A percentile compares a stretch with the other conserved stretches of the same genome.
Conservation (phyloP, 202 grass and related monocot genomes). For the Panicum hallii region DNA sequence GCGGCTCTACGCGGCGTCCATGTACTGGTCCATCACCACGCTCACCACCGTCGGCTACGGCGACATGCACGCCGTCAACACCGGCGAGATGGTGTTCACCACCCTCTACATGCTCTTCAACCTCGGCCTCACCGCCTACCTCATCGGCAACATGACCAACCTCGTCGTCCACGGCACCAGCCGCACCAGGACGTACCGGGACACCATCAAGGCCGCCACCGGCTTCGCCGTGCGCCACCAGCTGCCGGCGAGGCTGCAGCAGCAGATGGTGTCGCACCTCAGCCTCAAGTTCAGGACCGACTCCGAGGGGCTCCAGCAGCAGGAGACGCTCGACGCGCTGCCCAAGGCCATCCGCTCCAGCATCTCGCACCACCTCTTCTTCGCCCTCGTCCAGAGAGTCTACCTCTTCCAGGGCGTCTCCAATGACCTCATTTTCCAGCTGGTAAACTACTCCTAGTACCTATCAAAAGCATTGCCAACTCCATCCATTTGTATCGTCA, state of each 20-base stretch:
- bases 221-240: slow-evolving; percentile 72
- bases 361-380: slow-evolving; percentile 91
- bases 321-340: slow-evolving; percentile 71
- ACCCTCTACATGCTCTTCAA: slow-evolving; percentile 93
- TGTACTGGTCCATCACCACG: slow-evolving; percentile 96
- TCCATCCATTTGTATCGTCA: neutral
- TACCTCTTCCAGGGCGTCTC: slow-evolving; percentile 84
- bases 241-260: slow-evolving; percentile 65
- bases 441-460: slow-evolving; percentile 25
- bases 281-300: slow-evolving; percentile 88
- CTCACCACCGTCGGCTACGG: slow-evolving; percentile 86
- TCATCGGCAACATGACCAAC: slow-evolving; percentile 99
- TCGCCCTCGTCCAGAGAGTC: slow-evolving; percentile 61
- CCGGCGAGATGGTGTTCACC: slow-evolving; percentile 79
- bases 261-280: slow-evolving; percentile 88
- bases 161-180: slow-evolving; percentile 87
- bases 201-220: slow-evolving; percentile 73
- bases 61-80: slow-evolving; percentile 90
- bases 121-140: slow-evolving; percentile 90
- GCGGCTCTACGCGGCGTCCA: slow-evolving; percentile 67
- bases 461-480: too few relatives aligned
- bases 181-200: slow-evolving; percentile 77
- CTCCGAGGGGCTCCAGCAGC: slow-evolving; percentile 83
- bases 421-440: slow-evolving; percentile 79
- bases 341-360: slow-evolving; percentile 87